These are phyloP conservation scores for Sorghum bicolor DNA, from an alignment of 176 grass and related monocot genomes.

Conservation along the genomic window DNA sequence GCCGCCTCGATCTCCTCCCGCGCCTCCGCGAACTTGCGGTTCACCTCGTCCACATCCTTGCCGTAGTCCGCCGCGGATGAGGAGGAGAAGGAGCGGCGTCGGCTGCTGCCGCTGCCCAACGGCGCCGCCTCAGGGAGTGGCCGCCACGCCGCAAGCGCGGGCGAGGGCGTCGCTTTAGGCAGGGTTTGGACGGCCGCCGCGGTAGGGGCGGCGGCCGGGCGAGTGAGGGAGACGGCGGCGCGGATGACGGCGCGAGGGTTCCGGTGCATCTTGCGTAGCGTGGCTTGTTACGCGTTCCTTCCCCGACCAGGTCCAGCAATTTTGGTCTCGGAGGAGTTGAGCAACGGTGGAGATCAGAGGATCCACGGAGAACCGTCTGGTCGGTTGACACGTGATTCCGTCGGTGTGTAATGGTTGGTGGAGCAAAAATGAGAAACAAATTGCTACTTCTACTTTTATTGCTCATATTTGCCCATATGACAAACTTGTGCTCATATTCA, in stretches of 20 bases:
- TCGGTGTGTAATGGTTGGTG: no score
- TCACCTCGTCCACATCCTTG: constrained; percentile 93
- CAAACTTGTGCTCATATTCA: no score
- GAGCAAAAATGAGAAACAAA: no score
- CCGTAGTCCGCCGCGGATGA: constrained; percentile 37
- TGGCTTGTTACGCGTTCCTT: neutral
- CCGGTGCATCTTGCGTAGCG: constrained; percentile 46
- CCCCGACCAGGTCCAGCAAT: neutral
- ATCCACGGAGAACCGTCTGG: no score
- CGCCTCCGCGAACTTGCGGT: constrained; percentile 92
- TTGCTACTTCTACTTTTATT: no score
- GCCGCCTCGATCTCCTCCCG: constrained; percentile 95
- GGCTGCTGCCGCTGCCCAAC: neutral
- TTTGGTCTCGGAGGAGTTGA: neutral
- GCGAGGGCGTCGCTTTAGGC: neutral
- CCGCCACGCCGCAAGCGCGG: neutral
- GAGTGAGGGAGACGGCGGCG: constrained; percentile 44
- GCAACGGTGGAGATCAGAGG: neutral
- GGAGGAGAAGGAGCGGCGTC: constrained; percentile 34
- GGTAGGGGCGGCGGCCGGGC: neutral
- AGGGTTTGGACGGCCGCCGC: neutral
- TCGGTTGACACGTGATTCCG: no score
- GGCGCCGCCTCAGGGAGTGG: neutral
- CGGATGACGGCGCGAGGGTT: constrained; percentile 61
- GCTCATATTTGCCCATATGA: no score